Conservation (phyloP, 1,139 yeast species). For the Geotrichum carabidarum region DNA sequence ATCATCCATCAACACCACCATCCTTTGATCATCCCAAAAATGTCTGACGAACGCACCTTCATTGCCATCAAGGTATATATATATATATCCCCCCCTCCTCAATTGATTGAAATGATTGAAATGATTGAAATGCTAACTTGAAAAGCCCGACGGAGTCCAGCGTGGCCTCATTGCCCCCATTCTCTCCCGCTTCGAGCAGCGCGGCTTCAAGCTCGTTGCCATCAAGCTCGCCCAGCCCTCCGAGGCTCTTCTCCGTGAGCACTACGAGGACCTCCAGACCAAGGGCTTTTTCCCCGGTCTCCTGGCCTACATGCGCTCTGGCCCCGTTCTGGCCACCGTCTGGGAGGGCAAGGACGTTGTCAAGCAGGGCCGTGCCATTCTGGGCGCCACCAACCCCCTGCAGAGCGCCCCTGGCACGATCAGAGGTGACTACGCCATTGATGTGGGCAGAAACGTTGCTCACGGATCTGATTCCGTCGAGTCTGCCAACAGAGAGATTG, state of each 20-base stretch:
- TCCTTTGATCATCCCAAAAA: slow-evolving; percentile 27
- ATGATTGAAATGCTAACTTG: background rate
- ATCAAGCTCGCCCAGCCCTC: slow-evolving; percentile 87
- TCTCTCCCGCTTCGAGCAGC: slow-evolving; percentile 89
- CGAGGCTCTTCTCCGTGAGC: slow-evolving; percentile 82
- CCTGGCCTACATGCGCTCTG: slow-evolving; percentile 93
- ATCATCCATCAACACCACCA: background rate
- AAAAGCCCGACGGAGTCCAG: slow-evolving; percentile 97
- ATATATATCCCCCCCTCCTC: background rate
- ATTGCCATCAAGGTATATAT: slow-evolving; percentile 77
- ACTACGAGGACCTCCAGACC: slow-evolving; percentile 89
- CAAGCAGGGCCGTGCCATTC: slow-evolving; percentile 94
- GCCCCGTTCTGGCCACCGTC: slow-evolving; percentile 97
- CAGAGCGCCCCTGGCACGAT: slow-evolving; percentile 98
- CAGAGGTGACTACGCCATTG: slow-evolving; percentile 83
- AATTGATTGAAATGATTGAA: too few relatives aligned
- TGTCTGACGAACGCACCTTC: slow-evolving; percentile 86
- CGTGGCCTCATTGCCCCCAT: slow-evolving; percentile 92
- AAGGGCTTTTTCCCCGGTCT: slow-evolving; percentile 96
- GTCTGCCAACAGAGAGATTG: slow-evolving; percentile 93
- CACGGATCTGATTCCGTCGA: slow-evolving; percentile 99
- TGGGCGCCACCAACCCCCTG: slow-evolving; percentile 99
- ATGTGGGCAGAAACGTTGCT: slow-evolving; percentile 98
- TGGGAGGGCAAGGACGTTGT: slow-evolving; percentile 99
- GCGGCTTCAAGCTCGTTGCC: slow-evolving; percentile 96